phyloP scores from a whole-genome alignment of 2,329 filamentous ascomycete species.

The Sclerotinia subarctica region DNA sequence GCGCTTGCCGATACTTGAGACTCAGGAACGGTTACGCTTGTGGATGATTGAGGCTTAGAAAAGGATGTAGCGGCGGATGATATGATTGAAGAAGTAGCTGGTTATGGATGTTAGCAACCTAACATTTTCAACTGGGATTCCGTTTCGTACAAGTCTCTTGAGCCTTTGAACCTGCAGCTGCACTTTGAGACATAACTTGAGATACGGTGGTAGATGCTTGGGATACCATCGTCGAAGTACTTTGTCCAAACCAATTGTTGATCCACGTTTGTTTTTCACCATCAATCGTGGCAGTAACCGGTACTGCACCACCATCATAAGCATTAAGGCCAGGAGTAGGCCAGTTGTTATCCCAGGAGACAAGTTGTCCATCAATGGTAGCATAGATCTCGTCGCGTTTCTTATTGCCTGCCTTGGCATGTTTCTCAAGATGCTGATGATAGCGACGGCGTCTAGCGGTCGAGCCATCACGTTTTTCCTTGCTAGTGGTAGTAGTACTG shows the following conservation, averaged over 20 bases:
- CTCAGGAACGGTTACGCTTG: neutral
- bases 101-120: neutral
- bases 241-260: conserved; percentile 18
- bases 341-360: conserved; percentile 30
- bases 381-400: conserved; percentile 42
- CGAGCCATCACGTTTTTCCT: conserved; percentile 40
- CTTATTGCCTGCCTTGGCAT: conserved; percentile 31
- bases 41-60: neutral
- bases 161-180: neutral
- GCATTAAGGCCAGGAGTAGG: conserved; percentile 17
- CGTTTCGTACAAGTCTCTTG: neutral
- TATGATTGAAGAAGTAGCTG: neutral
- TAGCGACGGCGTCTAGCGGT: conserved; percentile 30
- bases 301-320: neutral
- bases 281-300: conserved; percentile 17
- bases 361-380: conserved; percentile 31
- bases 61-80: neutral
- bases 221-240: neutral
- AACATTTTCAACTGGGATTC: no score
- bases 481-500: conserved; percentile 32
- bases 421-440: conserved; percentile 38
- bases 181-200: neutral
- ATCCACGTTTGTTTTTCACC: conserved; percentile 16
- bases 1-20: conserved; percentile 19
- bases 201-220: neutral